Evolutionary conservation across 192 early-diverging fungal species (phyloP), one percentile per base, ranked within the genome.

Genomic region (Coemansia sp.): DNA sequence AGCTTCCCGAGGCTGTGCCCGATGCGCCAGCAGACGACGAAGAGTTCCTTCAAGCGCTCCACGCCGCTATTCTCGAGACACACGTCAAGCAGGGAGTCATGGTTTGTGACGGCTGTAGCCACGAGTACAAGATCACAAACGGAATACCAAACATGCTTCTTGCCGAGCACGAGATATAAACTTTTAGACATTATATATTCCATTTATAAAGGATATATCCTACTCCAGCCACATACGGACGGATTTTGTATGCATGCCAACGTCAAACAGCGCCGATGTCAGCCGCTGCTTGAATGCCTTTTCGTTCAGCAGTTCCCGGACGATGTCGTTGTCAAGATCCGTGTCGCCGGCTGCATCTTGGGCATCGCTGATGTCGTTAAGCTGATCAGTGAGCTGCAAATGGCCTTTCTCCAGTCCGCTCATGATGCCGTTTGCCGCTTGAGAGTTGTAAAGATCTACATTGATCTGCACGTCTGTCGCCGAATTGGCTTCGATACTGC

Each of bases 81-180:
- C 86, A 92, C 54, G 83, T 98, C 44, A 87, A 88, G 66, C 84
- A 89, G 45, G 97, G 94, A 41, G 82, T 84, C 69, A 98, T 98
- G 97, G 74, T 92, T 3, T 98, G 97, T 75, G 82, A 86, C 31
- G 90, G 88, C 42, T 98, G 97, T 74, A 74, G 75, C 30, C 97
- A 95, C 68, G 89, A 92, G 25, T 98, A 93, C 77, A 85, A 87
- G 50, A 93, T 98, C 72, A 91, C 86, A 47, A 91, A 97, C 67
- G 94, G 94, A 29, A 92, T 98, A 61, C 94, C 97, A 47, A 92
- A 92, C 72, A 94, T 94, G 92, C 83, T 94, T 11, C 79, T 94
- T 42, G 86, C 84, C 23, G 92, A 94, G 65, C 85, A 88, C 56
- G 92, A 94, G 70, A 85, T 60, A 55, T 55, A 62, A 75, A 13